These are phyloP conservation scores for Cercospora zeae-maydis DNA, from an alignment of 2,329 filamentous ascomycete species.

Conservation along the genomic window DNA sequence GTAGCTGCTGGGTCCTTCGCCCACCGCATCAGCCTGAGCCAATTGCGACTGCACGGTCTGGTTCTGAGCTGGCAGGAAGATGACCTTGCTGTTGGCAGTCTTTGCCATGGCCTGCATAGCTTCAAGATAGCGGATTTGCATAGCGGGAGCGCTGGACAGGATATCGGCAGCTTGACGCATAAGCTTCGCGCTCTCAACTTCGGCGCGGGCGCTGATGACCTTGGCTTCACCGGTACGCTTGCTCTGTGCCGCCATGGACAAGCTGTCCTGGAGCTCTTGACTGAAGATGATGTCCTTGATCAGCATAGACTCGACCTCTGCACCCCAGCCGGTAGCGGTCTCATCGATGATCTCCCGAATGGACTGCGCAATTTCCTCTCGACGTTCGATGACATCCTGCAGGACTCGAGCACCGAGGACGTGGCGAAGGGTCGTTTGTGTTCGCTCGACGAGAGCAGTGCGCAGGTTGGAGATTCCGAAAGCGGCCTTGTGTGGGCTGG, in stretches of 20 bases:
- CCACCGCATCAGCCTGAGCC: slow-evolving; percentile 48
- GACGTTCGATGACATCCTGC: slow-evolving; percentile 96
- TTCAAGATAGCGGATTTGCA: slow-evolving; percentile 98
- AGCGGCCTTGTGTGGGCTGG: slow-evolving; percentile 89
- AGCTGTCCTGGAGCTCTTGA: slow-evolving; percentile 88
- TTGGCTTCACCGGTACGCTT: slow-evolving; percentile 98
- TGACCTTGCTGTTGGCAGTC: slow-evolving; percentile 80
- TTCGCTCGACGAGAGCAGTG: slow-evolving; percentile 95
- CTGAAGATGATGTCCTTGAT: slow-evolving; percentile 99
- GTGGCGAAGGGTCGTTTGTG: slow-evolving; percentile 94
- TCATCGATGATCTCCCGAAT: slow-evolving; percentile 98
- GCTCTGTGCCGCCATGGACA: slow-evolving; percentile 97
- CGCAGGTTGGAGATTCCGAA: slow-evolving; percentile 94
- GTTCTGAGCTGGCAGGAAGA: slow-evolving; percentile 65
- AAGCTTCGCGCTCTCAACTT: slow-evolving; percentile 92
- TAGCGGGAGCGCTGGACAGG: slow-evolving; percentile 82
- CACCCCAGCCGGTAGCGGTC: slow-evolving; percentile 89
- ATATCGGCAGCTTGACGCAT: slow-evolving; percentile 92
- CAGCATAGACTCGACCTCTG: slow-evolving; percentile 95
- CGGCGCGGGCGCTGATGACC: slow-evolving; percentile 93
- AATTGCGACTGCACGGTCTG: slow-evolving; percentile 54
- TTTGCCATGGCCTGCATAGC: slow-evolving; percentile 99
- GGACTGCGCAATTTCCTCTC: slow-evolving; percentile 91
- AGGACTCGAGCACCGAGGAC: slow-evolving; percentile 93
- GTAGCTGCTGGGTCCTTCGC: slow-evolving; percentile 55